phyloP scores from a whole-genome alignment of 2,329 filamentous ascomycete genomes.

The Monilinia vaccinii-corymbosi region DNA sequence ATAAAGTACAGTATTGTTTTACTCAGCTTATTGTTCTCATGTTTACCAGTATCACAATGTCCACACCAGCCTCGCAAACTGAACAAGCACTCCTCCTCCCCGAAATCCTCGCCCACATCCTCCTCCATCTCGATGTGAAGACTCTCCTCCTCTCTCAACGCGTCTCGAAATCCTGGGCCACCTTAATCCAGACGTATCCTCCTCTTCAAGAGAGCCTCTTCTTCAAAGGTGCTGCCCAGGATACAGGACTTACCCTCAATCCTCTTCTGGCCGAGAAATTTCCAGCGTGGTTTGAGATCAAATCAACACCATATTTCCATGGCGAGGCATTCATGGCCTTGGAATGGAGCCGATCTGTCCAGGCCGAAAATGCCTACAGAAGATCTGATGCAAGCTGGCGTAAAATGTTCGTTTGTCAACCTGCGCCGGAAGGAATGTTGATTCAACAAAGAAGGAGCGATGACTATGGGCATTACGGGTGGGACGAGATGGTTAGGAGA shows the following conservation, averaged over 20 bases:
- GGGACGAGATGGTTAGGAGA: background rate
- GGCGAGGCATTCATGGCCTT: background rate
- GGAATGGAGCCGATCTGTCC: background rate
- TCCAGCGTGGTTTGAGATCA: background rate
- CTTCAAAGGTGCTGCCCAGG: background rate
- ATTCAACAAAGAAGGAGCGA: background rate
- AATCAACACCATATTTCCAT: background rate
- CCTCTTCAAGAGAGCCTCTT: background rate
- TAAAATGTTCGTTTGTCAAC: background rate
- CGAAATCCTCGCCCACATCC: background rate
- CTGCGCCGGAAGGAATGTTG: background rate
- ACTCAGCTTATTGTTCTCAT: too few species aligned
- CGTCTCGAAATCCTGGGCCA: background rate
- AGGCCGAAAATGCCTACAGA: background rate
- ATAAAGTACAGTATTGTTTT: too few species aligned
- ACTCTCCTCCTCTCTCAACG: background rate
- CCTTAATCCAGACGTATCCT: background rate
- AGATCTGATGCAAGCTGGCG: background rate
- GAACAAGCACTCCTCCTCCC: background rate
- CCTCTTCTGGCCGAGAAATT: background rate
- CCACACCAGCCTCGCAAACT: fast-evolving
- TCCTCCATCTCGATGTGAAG: background rate
- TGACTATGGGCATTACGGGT: background rate
- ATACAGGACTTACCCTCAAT: background rate
- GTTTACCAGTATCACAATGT: background rate